Conservation (phyloP, 495 filamentous ascomycete genomes). For the Echria macrotheca region DNA sequence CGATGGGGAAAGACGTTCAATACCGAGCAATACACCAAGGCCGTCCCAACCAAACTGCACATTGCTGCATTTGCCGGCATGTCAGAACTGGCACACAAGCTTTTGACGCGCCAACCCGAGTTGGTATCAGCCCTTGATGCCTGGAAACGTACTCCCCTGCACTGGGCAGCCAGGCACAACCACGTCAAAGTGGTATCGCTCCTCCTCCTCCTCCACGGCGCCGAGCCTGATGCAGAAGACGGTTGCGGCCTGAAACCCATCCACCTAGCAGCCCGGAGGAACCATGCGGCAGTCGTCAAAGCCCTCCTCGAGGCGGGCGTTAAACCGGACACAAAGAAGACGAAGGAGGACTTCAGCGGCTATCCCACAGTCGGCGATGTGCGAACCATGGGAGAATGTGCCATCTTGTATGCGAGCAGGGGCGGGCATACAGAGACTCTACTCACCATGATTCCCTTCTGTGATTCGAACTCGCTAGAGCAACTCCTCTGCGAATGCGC, state of each 20-base stretch:
- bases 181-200: conserved; percentile 16
- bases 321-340: conserved; percentile 23
- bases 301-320: conserved; percentile 25
- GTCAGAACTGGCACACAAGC: conserved; percentile 8
- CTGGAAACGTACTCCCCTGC: conserved; percentile 20
- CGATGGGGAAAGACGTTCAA: neutral
- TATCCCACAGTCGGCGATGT: conserved; percentile 1
- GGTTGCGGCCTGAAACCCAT: conserved; percentile 19
- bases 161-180: conserved; percentile 18
- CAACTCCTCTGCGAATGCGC: conserved; percentile 8
- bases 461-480: neutral
- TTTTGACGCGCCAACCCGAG: conserved; percentile 4
- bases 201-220: conserved; percentile 17
- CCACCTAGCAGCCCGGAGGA: conserved; percentile 18
- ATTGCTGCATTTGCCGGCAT: conserved; percentile 16
- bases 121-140: conserved; percentile 2
- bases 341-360: conserved; percentile 11
- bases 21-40: neutral
- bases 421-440: conserved; percentile 16
- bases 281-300: conserved; percentile 12
- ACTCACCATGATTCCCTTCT: conserved; percentile 15
- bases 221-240: conserved; percentile 12
- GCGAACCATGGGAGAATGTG: conserved; percentile 10
- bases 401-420: conserved; percentile 18
- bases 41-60: neutral